Percentiles rank a stretch among this genome's conserved stretches.
Evolutionary conservation across 257 asterid genomes (phyloP).

Genomic region (Solanum lycopersicoides): DNA sequence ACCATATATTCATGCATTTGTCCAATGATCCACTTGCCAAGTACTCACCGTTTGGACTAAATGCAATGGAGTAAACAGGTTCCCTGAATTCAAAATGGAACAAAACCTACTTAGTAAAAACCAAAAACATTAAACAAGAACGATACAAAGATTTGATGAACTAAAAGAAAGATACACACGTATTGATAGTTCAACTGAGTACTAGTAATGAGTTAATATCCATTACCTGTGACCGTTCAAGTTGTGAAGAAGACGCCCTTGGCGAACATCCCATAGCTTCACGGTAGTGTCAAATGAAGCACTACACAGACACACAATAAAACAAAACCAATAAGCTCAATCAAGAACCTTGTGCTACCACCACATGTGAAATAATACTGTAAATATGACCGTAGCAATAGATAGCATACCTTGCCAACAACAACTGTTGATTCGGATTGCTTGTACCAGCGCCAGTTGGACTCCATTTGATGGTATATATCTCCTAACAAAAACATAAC

Average conservation of each 20-base stretch:
- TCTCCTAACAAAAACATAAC: constrained; percentile 38
- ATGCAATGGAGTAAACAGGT: constrained; percentile 81
- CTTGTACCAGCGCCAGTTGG: constrained; percentile 84
- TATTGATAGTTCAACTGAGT: not conserved
- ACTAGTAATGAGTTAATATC: not conserved
- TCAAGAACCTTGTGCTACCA: not conserved
- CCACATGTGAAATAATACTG: not conserved
- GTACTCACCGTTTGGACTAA: constrained; percentile 89
- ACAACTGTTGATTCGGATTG: constrained; percentile 64
- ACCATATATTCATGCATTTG: constrained; percentile 84
- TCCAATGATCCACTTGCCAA: constrained; percentile 92
- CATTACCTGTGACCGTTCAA: constrained; percentile 75
- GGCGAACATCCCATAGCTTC: constrained; percentile 79
- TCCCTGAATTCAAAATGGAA: constrained; percentile 44
- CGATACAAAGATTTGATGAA: not conserved
- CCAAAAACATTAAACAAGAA: not conserved
- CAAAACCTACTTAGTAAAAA: not conserved
- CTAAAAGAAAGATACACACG: not conserved
- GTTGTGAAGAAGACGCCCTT: constrained; percentile 64
- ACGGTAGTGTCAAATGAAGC: constrained; percentile 95
- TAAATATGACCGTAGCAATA: not conserved
- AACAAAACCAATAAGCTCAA: not conserved
- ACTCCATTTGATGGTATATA: constrained; percentile 92
- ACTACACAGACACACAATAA: constrained; percentile 21
- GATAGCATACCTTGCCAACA: constrained; percentile 65